These are phyloP conservation scores for Picea engelmannii DNA, from an alignment of 83 land plant genomes.

Conservation along the genomic window DNA sequence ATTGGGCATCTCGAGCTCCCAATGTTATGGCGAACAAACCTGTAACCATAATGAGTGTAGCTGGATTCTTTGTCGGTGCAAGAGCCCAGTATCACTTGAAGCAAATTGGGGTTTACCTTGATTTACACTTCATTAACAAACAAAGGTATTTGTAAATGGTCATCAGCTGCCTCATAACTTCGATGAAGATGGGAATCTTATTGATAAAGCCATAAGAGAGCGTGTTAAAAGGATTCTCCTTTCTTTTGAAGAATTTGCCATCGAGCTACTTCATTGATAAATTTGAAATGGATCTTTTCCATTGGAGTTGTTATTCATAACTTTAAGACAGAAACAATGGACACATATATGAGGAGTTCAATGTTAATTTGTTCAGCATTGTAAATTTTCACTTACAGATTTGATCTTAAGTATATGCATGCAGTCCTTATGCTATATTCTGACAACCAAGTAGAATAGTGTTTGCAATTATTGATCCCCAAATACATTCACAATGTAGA, in stretches of 20 bases:
- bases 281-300: not conserved
- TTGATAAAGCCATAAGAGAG: conserved; percentile 28
- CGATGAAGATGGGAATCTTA: conserved; percentile 43
- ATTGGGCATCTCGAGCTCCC: conserved; percentile 53
- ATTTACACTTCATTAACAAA: conserved; percentile 55
- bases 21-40: conserved; percentile 46
- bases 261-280: conserved; percentile 10
- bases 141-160: conserved; percentile 38
- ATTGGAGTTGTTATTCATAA: no score
- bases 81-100: conserved; percentile 42
- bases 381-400: no score
- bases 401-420: no score
- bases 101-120: conserved; percentile 46
- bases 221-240: conserved; percentile 21
- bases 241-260: conserved; percentile 25
- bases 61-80: conserved; percentile 37
- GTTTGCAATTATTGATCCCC: no score
- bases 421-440: no score
- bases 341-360: no score
- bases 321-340: no score
- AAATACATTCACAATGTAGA: no score
- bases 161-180: conserved; percentile 34
- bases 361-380: no score
- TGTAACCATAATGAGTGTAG: conserved; percentile 48
- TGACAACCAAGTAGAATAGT: no score